A percentile compares a stretch with the other conserved stretches of the same genome.
phyloP scores from a whole-genome alignment of 2,329 filamentous ascomycete genomes.

The Allantophomopsis lycopodina region DNA sequence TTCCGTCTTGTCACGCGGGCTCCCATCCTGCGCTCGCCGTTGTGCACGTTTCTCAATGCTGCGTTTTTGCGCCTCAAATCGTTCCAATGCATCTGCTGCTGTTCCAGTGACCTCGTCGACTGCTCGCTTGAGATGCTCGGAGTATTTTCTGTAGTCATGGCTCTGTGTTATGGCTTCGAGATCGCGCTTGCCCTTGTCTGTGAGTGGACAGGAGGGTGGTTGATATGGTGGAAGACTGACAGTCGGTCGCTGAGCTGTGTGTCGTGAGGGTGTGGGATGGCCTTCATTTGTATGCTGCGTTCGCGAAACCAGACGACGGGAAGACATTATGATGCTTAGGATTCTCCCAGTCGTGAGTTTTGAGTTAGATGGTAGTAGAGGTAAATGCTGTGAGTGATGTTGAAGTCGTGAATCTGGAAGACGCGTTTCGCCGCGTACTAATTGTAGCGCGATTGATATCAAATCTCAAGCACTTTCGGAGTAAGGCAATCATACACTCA shows the following conservation, averaged over 20 bases:
- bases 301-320: neutral
- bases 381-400: no score
- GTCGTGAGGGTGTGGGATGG: neutral
- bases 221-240: slow-evolving; percentile 33
- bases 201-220: slow-evolving; percentile 35
- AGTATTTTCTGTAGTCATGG: slow-evolving; percentile 27
- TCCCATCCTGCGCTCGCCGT: slow-evolving; percentile 19
- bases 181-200: slow-evolving; percentile 25
- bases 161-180: slow-evolving; percentile 28
- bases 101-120: slow-evolving; percentile 29
- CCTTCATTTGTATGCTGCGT: neutral
- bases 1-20: slow-evolving; percentile 17
- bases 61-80: slow-evolving; percentile 19
- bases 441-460: no score
- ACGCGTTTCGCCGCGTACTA: no score
- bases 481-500: no score
- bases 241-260: slow-evolving; percentile 1
- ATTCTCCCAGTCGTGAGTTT: no score
- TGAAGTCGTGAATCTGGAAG: no score
- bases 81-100: slow-evolving; percentile 41
- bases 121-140: slow-evolving; percentile 31
- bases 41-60: slow-evolving; percentile 9
- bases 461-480: no score
- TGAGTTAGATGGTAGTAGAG: no score
- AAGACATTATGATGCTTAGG: neutral